Percentiles rank a stretch among this genome's conserved stretches.
phyloP scores from a whole-genome alignment of 2,329 filamentous ascomycete species.

The Arthrobotrys entomopaga region DNA sequence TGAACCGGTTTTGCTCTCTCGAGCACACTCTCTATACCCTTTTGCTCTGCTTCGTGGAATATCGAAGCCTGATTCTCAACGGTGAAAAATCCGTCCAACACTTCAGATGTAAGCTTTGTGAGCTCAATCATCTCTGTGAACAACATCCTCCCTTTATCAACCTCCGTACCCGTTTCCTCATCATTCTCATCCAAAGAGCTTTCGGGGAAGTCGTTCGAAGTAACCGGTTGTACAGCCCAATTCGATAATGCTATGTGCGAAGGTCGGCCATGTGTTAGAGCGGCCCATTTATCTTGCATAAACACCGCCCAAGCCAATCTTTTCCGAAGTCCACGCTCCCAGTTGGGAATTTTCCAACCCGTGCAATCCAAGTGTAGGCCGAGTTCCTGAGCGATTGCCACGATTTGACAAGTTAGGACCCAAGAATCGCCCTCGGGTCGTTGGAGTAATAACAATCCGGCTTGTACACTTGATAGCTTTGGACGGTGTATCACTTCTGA shows the following conservation, averaged over 20 bases:
- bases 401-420: constrained; percentile 85
- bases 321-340: constrained; percentile 86
- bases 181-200: constrained; percentile 70
- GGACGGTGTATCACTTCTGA: constrained; percentile 81
- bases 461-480: constrained; percentile 82
- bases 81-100: constrained; percentile 66
- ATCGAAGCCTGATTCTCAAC: constrained; percentile 57
- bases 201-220: constrained; percentile 76
- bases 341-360: constrained; percentile 84
- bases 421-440: constrained; percentile 81
- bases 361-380: constrained; percentile 89
- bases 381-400: constrained; percentile 86
- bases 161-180: constrained; percentile 63
- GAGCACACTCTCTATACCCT: constrained; percentile 62
- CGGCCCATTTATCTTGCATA: constrained; percentile 94
- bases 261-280: constrained; percentile 83
- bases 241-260: constrained; percentile 77
- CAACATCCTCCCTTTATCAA: constrained; percentile 64
- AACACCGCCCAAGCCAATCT: constrained; percentile 90
- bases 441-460: constrained; percentile 78
- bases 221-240: constrained; percentile 79
- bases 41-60: constrained; percentile 49
- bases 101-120: constrained; percentile 67
- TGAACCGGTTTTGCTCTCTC: constrained; percentile 66
- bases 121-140: constrained; percentile 68